A percentile compares a stretch with the other conserved stretches of the same genome.
Evolutionary conservation across 768 basidiomycete species (phyloP).

Genomic region (Coprinellus aureogranulatus): DNA sequence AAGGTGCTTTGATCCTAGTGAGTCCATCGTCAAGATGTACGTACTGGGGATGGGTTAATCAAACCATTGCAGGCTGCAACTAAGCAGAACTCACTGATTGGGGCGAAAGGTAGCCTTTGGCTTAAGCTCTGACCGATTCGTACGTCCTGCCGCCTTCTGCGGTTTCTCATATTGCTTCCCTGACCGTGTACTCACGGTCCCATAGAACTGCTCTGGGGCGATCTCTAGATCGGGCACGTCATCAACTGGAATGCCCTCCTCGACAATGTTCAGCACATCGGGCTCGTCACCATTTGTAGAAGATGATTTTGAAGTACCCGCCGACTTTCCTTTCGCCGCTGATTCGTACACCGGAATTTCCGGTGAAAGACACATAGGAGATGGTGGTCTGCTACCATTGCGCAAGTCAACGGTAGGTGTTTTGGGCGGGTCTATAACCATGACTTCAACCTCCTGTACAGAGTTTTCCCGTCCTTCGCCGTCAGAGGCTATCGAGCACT

Average conservation of each 20-base stretch:
- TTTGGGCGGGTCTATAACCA: neutral
- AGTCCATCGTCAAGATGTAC: conserved; percentile 87
- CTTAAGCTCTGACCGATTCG: neutral
- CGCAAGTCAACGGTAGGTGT: neutral
- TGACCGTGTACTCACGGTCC: neutral
- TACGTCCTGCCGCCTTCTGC: too few species aligned
- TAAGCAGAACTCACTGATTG: conserved; percentile 1
- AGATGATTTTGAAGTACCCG: neutral
- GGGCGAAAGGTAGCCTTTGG: neutral
- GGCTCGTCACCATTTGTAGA: neutral
- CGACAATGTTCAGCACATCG: conserved; percentile 3
- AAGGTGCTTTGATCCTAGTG: conserved; percentile 72
- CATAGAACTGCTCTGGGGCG: conserved; percentile 3
- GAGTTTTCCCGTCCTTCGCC: neutral
- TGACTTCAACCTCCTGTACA: neutral
- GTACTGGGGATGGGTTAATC: conserved; percentile 43
- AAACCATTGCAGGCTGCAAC: neutral
- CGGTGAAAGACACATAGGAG: neutral
- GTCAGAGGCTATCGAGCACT: conserved; percentile 19
- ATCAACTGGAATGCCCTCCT: neutral
- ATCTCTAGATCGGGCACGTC: neutral
- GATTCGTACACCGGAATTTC: neutral
- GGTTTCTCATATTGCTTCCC: conserved; percentile 1
- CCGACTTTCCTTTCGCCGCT: neutral
- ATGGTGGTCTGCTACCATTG: conserved; percentile 6